Percentiles rank a stretch among this genome's conserved stretches.
phyloP scores from a whole-genome alignment of 352 stramenopile species.

The Thalassiosira ordinaria region DNA sequence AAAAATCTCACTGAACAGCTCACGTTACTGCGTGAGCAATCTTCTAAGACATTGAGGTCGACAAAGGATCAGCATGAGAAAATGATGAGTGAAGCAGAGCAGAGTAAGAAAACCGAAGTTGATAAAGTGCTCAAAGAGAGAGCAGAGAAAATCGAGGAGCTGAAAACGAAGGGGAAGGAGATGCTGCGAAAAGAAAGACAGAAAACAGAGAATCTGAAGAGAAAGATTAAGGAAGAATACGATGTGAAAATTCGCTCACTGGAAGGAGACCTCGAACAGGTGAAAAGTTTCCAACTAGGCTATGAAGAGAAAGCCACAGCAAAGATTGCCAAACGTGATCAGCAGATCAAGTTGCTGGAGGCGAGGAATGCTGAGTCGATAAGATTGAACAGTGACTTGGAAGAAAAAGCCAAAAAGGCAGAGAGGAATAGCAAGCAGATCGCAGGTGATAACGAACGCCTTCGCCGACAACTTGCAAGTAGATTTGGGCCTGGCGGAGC shows the following conservation, averaged over 20 bases:
- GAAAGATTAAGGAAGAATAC: constrained; percentile 40
- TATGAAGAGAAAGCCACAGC: constrained; percentile 51
- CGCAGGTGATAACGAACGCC: constrained; percentile 77
- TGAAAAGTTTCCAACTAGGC: constrained; percentile 44
- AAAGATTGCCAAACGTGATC: constrained; percentile 56
- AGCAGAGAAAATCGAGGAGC: constrained; percentile 45
- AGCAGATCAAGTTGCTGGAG: constrained; percentile 48
- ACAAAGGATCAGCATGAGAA: constrained; percentile 44
- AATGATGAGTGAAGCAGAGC: constrained; percentile 42
- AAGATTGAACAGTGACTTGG: constrained; percentile 34
- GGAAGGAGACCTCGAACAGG: constrained; percentile 25
- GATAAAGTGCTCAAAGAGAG: constrained; percentile 44
- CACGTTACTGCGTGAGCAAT: constrained; percentile 32
- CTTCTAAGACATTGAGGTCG: constrained; percentile 32
- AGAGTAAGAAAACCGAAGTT: constrained; percentile 44
- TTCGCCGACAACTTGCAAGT: constrained; percentile 72
- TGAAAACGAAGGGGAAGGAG: constrained; percentile 46
- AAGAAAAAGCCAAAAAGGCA: constrained; percentile 47
- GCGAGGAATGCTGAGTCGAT: constrained; percentile 16
- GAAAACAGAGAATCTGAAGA: constrained; percentile 34
- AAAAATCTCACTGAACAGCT: constrained; percentile 45
- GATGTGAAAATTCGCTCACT: constrained; percentile 38
- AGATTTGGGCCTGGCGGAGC: constrained; percentile 62
- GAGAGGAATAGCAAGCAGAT: constrained; percentile 56
- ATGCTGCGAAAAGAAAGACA: constrained; percentile 41